These are phyloP conservation scores for Yarrowia yakushimensis DNA, from an alignment of 805 yeast species.

Conservation along the genomic window DNA sequence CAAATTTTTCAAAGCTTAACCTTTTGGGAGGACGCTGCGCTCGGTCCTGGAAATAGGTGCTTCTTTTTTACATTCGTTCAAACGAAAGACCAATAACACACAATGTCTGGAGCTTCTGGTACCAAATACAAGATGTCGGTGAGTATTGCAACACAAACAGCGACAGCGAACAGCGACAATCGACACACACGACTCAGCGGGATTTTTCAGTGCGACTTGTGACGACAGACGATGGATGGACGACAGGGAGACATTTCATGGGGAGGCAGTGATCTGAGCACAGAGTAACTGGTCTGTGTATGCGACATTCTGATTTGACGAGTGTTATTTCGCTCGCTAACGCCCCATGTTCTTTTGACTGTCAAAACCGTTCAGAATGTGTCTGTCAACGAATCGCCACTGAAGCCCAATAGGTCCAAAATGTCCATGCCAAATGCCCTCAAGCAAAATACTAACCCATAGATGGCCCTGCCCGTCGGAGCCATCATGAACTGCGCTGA, in stretches of 20 bases:
- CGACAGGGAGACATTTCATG: too few species aligned
- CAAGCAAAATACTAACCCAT: slow-evolving; percentile 31
- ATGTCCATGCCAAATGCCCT: too few species aligned
- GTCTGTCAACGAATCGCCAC: background rate
- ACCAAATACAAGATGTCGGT: slow-evolving; percentile 99
- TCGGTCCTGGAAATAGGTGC: slow-evolving; percentile 20
- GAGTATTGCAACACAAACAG: slow-evolving; percentile 44
- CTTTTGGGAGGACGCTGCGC: slow-evolving; percentile 24
- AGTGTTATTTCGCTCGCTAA: too few species aligned
- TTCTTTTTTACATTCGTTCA: slow-evolving; percentile 23
- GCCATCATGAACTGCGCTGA: slow-evolving; percentile 99
- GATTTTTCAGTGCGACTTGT: background rate
- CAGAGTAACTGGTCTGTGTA: too few species aligned
- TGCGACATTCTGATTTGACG: too few species aligned
- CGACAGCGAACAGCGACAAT: background rate
- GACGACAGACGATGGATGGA: background rate
- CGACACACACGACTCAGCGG: background rate
- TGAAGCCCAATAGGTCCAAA: too few species aligned
- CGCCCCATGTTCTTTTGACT: too few species aligned
- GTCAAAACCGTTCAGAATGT: background rate
- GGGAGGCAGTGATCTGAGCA: too few species aligned
- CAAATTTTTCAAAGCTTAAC: slow-evolving; percentile 15
- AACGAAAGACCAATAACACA: slow-evolving; percentile 24
- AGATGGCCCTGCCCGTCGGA: slow-evolving; percentile 99
- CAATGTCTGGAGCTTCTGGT: slow-evolving; percentile 81